phyloP scores from a whole-genome alignment of 2,329 filamentous ascomycete species.

The Alternaria tenuissima region DNA sequence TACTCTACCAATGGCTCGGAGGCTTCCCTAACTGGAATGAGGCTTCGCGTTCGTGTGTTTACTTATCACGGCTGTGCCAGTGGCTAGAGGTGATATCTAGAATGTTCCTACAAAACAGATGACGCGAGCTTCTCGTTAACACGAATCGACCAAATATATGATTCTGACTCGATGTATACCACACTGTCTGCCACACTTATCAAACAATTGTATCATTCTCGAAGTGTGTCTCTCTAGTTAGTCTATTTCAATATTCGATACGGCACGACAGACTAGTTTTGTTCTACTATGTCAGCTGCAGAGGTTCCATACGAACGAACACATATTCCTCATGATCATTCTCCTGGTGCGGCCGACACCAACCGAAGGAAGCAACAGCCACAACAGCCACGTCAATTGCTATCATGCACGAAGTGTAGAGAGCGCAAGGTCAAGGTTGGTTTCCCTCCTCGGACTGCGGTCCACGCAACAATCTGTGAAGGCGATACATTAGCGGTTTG shows the following conservation, averaged over 20 bases:
- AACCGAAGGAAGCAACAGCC: slow-evolving; percentile 49
- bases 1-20: slow-evolving; percentile 23
- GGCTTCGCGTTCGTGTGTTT: slow-evolving; percentile 30
- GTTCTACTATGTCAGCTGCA: background rate
- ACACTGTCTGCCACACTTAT: background rate
- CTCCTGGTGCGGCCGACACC: slow-evolving; percentile 12
- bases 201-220: background rate
- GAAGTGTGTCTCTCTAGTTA: background rate
- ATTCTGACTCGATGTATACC: background rate
- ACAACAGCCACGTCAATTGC: slow-evolving; percentile 54
- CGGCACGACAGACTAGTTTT: background rate
- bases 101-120: slow-evolving; percentile 8
- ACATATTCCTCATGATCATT: slow-evolving; percentile 20
- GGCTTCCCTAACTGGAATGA: slow-evolving; percentile 31
- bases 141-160: background rate
- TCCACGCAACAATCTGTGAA: too few species aligned
- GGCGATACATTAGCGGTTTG: too few species aligned
- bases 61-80: slow-evolving; percentile 24
- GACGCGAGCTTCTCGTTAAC: background rate
- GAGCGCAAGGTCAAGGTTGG: slow-evolving; percentile 56
- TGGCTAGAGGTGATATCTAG: background rate
- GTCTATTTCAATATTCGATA: background rate
- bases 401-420: slow-evolving; percentile 60
- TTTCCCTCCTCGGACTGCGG: background rate
- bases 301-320: slow-evolving; percentile 25